phyloP scores from a whole-genome alignment of 2,329 filamentous ascomycete genomes.

The Colletotrichum tanaceti region DNA sequence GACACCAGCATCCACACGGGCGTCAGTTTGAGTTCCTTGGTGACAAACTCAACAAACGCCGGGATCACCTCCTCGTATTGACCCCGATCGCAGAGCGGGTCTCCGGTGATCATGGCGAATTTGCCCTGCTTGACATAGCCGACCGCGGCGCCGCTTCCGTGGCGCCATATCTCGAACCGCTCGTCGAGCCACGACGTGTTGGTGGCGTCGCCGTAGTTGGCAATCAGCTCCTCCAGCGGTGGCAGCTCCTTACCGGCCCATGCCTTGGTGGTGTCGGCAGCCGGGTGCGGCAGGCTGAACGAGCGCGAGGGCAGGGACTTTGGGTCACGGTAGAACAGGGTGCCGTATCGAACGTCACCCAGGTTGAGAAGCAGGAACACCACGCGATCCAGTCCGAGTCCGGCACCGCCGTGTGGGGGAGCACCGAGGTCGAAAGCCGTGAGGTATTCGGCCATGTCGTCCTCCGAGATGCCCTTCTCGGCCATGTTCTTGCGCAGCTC shows the following conservation, averaged over 20 bases:
- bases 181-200: constrained; percentile 95
- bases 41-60: constrained; percentile 80
- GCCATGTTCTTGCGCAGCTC: constrained; percentile 83
- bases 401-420: constrained; percentile 89
- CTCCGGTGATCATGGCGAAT: constrained; percentile 86
- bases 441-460: constrained; percentile 91
- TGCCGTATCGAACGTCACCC: constrained; percentile 89
- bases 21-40: constrained; percentile 75
- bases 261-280: constrained; percentile 77
- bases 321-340: constrained; percentile 88
- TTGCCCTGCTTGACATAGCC: constrained; percentile 82
- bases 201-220: constrained; percentile 94
- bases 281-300: constrained; percentile 81
- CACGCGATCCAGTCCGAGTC: constrained; percentile 89
- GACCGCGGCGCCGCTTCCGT: constrained; percentile 84
- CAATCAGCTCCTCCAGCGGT: constrained; percentile 86
- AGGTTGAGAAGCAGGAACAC: constrained; percentile 87
- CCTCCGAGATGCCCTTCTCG: constrained; percentile 78
- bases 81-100: constrained; percentile 83
- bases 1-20: constrained; percentile 93
- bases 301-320: constrained; percentile 80
- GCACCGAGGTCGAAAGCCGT: constrained; percentile 89
- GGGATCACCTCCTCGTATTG: constrained; percentile 81
- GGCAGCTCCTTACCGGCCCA: constrained; percentile 64
- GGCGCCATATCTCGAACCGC: constrained; percentile 88